Conservation (phyloP, 306 rosid species). For the Trichosanthes cucumerina region DNA sequence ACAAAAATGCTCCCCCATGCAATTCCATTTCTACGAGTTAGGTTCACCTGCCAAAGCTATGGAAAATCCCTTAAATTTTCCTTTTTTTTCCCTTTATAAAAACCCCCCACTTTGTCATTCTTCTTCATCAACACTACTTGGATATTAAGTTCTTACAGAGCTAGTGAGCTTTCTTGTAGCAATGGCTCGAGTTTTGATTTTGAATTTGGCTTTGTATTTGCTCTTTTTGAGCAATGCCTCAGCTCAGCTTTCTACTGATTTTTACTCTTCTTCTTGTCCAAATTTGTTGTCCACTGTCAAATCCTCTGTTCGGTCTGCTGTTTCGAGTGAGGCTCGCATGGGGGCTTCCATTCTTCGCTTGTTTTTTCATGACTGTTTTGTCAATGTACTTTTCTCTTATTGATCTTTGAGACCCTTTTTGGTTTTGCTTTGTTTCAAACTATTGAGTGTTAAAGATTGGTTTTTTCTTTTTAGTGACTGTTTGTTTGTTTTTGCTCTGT, state of each 20-base stretch:
- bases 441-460: neutral
- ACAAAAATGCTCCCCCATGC: neutral
- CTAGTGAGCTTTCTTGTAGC: conserved; percentile 3
- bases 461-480: neutral
- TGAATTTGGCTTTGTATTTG: conserved; percentile 22
- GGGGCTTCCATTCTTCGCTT: conserved; percentile 94
- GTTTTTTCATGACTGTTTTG: conserved; percentile 86
- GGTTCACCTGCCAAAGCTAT: conserved; percentile 7
- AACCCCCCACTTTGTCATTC: neutral
- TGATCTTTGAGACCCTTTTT: neutral
- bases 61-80: neutral
- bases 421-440: neutral
- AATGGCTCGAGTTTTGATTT: conserved; percentile 14
- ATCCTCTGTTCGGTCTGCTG: conserved; percentile 39
- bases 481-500: neutral
- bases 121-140: neutral
- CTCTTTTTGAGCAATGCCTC: conserved; percentile 21
- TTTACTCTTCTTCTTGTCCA: conserved; percentile 55
- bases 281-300: conserved; percentile 41
- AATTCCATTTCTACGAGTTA: neutral
- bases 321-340: conserved; percentile 64
- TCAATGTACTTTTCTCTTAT: conserved; percentile 42
- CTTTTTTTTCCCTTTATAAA: neutral
- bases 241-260: conserved; percentile 46
- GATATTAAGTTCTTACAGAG: neutral